Percentiles rank a stretch among this genome's conserved stretches.
Evolutionary conservation across 371 early-diverging fungal species (phyloP).

Genomic region (Actinomucor elegans): DNA sequence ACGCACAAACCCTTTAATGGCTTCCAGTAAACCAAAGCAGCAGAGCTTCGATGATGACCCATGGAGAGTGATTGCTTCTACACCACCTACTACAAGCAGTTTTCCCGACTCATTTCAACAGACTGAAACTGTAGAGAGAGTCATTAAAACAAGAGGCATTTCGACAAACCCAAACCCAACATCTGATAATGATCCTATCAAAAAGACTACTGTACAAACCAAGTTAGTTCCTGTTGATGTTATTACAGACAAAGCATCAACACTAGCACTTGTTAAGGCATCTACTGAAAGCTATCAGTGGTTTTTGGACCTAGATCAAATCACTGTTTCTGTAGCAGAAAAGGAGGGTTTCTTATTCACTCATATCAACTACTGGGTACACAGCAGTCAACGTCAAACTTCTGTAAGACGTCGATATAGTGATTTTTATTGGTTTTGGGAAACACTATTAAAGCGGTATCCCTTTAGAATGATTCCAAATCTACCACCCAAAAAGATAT

Average conservation of each 20-base stretch:
- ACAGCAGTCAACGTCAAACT: constrained; percentile 37
- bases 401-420: constrained; percentile 47
- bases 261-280: constrained; percentile 15
- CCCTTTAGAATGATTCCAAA: constrained; percentile 44
- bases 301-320: constrained; percentile 54
- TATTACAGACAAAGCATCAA: constrained; percentile 9
- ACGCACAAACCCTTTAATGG: constrained; percentile 11
- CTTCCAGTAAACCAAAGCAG: constrained; percentile 7
- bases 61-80: constrained; percentile 11
- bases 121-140: background rate
- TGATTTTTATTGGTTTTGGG: constrained; percentile 50
- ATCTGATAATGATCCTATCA: background rate
- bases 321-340: constrained; percentile 71
- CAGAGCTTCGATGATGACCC: constrained; percentile 26
- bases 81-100: constrained; percentile 7
- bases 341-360: constrained; percentile 55
- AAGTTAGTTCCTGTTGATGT: background rate
- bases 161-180: constrained; percentile 1
- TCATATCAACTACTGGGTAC: constrained; percentile 47
- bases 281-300: constrained; percentile 31
- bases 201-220: background rate
- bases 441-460: constrained; percentile 38
- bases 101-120: background rate
- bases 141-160: background rate
- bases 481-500: constrained; percentile 47